A percentile compares a stretch with the other conserved stretches of the same genome.
These are phyloP conservation scores for Ustilago sp. DNA, from an alignment of 1,284 basidiomycete genomes.

Conservation along the genomic window DNA sequence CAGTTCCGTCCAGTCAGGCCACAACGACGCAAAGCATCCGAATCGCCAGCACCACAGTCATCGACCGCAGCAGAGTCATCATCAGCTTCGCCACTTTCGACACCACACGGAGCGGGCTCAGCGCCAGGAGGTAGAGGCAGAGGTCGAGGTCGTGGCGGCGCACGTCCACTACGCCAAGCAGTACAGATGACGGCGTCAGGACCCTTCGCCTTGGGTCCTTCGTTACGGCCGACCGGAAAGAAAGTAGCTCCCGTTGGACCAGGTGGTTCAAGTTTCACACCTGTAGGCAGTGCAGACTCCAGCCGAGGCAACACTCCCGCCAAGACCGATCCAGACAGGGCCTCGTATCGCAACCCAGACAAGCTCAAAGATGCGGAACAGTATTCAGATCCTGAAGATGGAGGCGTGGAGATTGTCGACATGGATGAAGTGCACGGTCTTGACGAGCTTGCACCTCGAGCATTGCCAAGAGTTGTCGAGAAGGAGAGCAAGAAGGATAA, in stretches of 20 bases:
- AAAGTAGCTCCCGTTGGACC: constrained; percentile 39
- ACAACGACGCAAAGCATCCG: constrained; percentile 56
- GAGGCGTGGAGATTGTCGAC: constrained; percentile 74
- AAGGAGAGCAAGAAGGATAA: constrained; percentile 63
- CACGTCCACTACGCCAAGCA: constrained; percentile 41
- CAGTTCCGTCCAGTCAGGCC: constrained; percentile 63
- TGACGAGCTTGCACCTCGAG: constrained; percentile 90
- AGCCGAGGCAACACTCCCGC: constrained; percentile 11
- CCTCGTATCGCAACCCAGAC: constrained; percentile 52
- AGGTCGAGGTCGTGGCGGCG: constrained; percentile 52
- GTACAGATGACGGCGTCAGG: constrained; percentile 87
- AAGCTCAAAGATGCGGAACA: constrained; percentile 54
- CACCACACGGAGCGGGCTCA: constrained; percentile 26
- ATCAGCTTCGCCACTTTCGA: constrained; percentile 20
- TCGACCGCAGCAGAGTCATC: constrained; percentile 17
- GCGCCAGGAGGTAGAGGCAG: constrained; percentile 30
- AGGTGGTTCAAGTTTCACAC: constrained; percentile 33
- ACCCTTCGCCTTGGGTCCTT: constrained; percentile 85
- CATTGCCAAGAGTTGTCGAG: constrained; percentile 73
- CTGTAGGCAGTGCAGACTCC: constrained; percentile 14
- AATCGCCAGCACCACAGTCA: constrained; percentile 38
- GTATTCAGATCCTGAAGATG: constrained; percentile 53
- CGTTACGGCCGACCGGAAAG: constrained; percentile 73
- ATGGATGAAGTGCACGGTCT: constrained; percentile 83
- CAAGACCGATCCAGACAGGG: constrained; percentile 42